phyloP scores from a whole-genome alignment of 495 filamentous ascomycete species.

The Talaromyces ruber region DNA sequence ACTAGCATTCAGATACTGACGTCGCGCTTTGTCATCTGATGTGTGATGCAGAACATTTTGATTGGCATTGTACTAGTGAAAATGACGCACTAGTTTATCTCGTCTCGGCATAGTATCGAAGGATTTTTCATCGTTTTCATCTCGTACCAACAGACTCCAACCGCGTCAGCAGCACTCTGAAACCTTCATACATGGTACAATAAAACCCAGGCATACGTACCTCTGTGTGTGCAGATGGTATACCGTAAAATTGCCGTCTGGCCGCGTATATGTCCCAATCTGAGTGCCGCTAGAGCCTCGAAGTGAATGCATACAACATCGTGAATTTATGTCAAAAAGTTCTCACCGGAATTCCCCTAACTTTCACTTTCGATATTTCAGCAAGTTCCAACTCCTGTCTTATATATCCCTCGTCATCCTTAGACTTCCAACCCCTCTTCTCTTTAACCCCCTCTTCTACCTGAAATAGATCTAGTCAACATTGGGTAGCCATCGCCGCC shows the following conservation, averaged over 20 bases:
- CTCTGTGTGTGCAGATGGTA: neutral
- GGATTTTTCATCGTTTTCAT: neutral
- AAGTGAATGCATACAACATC: neutral
- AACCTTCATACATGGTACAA: neutral
- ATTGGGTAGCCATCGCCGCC: slow-evolving; percentile 6
- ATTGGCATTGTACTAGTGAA: neutral
- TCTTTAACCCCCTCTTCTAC: neutral
- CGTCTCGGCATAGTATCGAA: neutral
- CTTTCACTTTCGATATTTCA: neutral
- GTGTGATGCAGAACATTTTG: neutral
- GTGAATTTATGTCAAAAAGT: neutral
- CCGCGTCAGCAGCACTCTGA: neutral
- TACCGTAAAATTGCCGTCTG: neutral
- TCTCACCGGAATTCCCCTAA: neutral
- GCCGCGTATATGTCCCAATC: neutral
- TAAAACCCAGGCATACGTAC: neutral
- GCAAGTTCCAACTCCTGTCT: neutral
- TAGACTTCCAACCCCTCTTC: neutral
- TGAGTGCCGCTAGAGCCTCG: neutral
- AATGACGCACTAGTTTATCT: neutral
- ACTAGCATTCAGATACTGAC: neutral
- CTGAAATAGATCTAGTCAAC: neutral
- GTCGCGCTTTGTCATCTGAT: neutral
- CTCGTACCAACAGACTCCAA: neutral
- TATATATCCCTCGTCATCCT: neutral